phyloP scores from a whole-genome alignment of 306 rosid genomes.

The Vigna unguiculata region DNA sequence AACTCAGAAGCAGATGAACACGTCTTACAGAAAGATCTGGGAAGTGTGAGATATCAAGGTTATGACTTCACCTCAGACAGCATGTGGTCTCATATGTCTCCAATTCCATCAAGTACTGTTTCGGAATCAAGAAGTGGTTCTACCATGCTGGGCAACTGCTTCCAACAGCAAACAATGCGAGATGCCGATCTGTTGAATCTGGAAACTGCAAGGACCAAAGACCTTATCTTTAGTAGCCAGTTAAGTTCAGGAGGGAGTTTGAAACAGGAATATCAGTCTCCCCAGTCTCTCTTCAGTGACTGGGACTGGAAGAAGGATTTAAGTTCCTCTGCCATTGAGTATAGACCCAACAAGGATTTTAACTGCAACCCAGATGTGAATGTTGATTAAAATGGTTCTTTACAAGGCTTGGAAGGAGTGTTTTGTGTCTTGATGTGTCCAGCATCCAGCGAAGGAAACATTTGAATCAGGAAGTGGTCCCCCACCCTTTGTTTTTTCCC shows the following conservation, averaged over 20 bases:
- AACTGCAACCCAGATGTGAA: conserved; percentile 55
- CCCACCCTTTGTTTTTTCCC: conserved; percentile 11
- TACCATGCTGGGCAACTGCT: conserved; percentile 50
- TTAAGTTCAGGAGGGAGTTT: conserved; percentile 48
- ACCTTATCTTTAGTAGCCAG: conserved; percentile 51
- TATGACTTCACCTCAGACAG: conserved; percentile 55
- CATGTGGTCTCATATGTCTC: conserved; percentile 62
- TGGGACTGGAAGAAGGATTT: conserved; percentile 68
- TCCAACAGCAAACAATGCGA: conserved; percentile 52
- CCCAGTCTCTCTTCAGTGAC: conserved; percentile 63
- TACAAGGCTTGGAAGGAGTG: conserved; percentile 43
- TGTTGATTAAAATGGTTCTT: conserved; percentile 52
- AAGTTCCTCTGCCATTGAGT: conserved; percentile 48
- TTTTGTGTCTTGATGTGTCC: conserved; percentile 28
- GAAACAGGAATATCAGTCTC: conserved; percentile 61
- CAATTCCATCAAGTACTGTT: conserved; percentile 48
- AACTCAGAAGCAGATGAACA: conserved; percentile 58
- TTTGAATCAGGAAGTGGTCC: conserved; percentile 28
- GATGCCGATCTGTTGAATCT: conserved; percentile 51
- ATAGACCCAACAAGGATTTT: conserved; percentile 54
- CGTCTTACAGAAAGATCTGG: conserved; percentile 57
- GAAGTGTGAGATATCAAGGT: conserved; percentile 58
- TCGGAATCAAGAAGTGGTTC: conserved; percentile 57
- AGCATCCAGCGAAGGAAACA: conserved; percentile 27
- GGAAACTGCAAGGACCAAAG: conserved; percentile 53